Percentiles rank a stretch among this genome's conserved stretches.
Conservation (phyloP, 1,284 basidiomycete genomes). For the Phaffia rhodozyma region DNA sequence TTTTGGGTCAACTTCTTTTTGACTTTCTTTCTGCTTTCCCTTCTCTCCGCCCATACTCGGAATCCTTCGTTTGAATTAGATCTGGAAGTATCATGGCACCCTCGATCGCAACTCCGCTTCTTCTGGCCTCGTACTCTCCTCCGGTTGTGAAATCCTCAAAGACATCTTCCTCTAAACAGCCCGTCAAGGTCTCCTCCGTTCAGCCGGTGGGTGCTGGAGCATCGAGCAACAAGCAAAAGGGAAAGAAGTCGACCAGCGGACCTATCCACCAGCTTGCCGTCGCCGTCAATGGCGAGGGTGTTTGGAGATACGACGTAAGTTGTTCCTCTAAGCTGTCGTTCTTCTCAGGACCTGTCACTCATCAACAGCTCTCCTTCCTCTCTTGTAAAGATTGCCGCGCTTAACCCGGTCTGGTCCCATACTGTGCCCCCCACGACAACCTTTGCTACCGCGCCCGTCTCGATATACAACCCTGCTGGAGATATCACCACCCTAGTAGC, state of each 20-base stretch:
- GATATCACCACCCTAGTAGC: background rate
- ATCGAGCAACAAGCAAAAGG: background rate
- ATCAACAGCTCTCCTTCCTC: background rate
- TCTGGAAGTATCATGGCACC: constrained; percentile 9
- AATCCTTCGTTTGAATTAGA: too few species aligned
- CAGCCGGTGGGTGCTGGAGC: background rate
- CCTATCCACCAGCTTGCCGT: constrained; percentile 2
- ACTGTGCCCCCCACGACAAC: constrained; percentile 15
- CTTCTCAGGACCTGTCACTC: background rate
- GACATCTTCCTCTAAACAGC: background rate
- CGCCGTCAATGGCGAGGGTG: constrained; percentile 13
- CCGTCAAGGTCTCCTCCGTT: constrained; percentile 10
- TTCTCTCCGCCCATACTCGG: too few species aligned
- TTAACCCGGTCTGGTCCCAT: constrained; percentile 11
- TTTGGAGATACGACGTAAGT: constrained; percentile 17
- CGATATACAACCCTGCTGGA: background rate
- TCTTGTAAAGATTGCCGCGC: background rate
- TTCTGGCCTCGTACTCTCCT: constrained; percentile 9
- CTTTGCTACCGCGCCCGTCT: constrained; percentile 11
- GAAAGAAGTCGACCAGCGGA: background rate
- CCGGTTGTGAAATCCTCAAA: background rate
- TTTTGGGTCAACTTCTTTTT: too few species aligned
- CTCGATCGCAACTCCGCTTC: constrained; percentile 6
- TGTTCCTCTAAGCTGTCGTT: background rate
- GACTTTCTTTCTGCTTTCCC: too few species aligned